Evolutionary conservation across 768 basidiomycete genomes (phyloP).

Genomic region (Ramaria rubella): DNA sequence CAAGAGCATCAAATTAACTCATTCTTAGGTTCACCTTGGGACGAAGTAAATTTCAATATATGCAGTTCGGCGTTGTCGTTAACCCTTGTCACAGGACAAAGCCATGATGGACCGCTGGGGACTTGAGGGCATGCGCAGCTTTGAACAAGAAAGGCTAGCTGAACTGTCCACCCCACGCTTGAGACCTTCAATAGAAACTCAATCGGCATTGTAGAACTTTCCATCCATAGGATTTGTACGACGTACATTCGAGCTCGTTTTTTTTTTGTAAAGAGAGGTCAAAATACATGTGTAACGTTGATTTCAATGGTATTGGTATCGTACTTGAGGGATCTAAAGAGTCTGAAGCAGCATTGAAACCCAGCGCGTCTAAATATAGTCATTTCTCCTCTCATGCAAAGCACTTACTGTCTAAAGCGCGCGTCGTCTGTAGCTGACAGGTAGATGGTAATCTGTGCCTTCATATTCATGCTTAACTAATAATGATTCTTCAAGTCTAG

Average conservation of each 20-base stretch:
- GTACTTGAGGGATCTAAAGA: too few species aligned
- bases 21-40: conserved; percentile 79
- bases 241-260: not conserved
- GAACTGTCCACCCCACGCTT: not conserved
- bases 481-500: not conserved
- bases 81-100: conserved; percentile 56
- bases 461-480: not conserved
- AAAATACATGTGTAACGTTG: too few species aligned
- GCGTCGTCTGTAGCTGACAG: not conserved
- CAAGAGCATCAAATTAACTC: conserved; percentile 6
- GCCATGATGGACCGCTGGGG: conserved; percentile 93
- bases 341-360: too few species aligned
- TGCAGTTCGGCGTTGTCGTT: conserved; percentile 1
- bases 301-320: too few species aligned
- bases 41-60: conserved; percentile 51
- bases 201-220: not conserved
- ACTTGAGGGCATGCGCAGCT: conserved; percentile 83
- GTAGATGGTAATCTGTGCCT: not conserved
- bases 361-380: not conserved
- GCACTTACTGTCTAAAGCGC: not conserved
- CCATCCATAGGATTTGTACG: not conserved
- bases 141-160: conserved; percentile 59
- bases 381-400: not conserved
- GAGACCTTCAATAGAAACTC: not conserved
- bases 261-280: not conserved